phyloP scores from a whole-genome alignment of 2,329 filamentous ascomycete genomes.

The Paradendryphiella salina region DNA sequence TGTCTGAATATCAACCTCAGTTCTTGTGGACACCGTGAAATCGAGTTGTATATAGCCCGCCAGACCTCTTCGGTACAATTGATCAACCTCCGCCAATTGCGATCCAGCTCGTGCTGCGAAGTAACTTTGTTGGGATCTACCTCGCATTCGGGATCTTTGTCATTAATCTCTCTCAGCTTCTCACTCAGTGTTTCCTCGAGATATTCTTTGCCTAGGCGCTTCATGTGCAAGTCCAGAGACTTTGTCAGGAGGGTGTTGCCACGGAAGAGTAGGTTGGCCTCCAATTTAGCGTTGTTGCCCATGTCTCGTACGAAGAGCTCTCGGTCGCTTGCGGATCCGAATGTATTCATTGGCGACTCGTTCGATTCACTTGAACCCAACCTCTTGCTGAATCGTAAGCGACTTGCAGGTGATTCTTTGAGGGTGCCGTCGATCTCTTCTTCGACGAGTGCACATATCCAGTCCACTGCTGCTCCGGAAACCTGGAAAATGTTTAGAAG shows the following conservation, averaged over 20 bases:
- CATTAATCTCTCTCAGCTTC: constrained; percentile 86
- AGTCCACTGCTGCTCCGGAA: constrained; percentile 79
- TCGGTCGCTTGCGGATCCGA: constrained; percentile 59
- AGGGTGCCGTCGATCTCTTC: constrained; percentile 95
- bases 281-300: constrained; percentile 76
- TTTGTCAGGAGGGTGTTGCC: constrained; percentile 95
- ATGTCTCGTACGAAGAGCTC: constrained; percentile 75
- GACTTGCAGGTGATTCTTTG: constrained; percentile 72
- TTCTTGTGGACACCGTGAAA: constrained; percentile 75
- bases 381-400: constrained; percentile 69
- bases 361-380: constrained; percentile 71
- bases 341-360: constrained; percentile 50
- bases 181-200: constrained; percentile 84
- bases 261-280: constrained; percentile 92
- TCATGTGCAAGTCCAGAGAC: constrained; percentile 93
- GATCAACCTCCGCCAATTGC: constrained; percentile 80
- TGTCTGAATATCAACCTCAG: constrained; percentile 86
- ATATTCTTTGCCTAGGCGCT: constrained; percentile 88
- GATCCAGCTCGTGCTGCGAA: constrained; percentile 70
- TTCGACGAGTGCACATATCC: constrained; percentile 90
- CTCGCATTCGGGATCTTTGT: constrained; percentile 88
- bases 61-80: constrained; percentile 80
- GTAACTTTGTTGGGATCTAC: constrained; percentile 83
- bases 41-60: constrained; percentile 78
- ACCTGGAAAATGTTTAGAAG: constrained; percentile 96